Conservation (phyloP, 2,329 filamentous ascomycete species). For the Ceratocystis colombiana region DNA sequence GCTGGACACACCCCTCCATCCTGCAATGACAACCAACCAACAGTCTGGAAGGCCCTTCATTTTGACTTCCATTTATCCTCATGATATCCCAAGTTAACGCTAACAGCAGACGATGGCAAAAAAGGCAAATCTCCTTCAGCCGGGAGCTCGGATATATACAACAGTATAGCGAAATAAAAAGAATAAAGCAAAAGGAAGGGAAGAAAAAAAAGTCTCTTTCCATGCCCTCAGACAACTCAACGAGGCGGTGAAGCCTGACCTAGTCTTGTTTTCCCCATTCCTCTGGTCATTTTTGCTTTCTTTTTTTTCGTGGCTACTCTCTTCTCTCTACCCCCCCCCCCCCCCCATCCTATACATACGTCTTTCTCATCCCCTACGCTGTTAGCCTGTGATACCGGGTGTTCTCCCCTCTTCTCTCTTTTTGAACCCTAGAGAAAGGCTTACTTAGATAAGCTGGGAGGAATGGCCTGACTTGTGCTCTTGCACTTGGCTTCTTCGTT, state of each 20-base stretch:
- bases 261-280: slow-evolving; percentile 13
- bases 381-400: slow-evolving; percentile 2
- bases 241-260: slow-evolving; percentile 14
- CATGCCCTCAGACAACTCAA: slow-evolving; percentile 6
- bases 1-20: background rate
- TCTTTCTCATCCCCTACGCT: background rate
- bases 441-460: slow-evolving; percentile 10
- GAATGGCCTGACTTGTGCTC: slow-evolving; percentile 6
- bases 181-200: background rate
- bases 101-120: background rate
- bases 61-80: slow-evolving; percentile 1
- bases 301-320: slow-evolving; percentile 9
- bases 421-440: slow-evolving; percentile 1
- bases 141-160: background rate
- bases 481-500: slow-evolving; percentile 2
- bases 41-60: background rate
- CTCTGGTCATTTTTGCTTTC: background rate
- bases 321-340: background rate
- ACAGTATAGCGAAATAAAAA: background rate
- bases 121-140: background rate
- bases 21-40: background rate
- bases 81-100: background rate
- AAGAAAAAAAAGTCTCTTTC: background rate
- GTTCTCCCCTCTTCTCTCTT: background rate
- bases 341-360: background rate